Evolutionary conservation across 306 rosid genomes (phyloP).

Genomic region (Pyrus communis): DNA sequence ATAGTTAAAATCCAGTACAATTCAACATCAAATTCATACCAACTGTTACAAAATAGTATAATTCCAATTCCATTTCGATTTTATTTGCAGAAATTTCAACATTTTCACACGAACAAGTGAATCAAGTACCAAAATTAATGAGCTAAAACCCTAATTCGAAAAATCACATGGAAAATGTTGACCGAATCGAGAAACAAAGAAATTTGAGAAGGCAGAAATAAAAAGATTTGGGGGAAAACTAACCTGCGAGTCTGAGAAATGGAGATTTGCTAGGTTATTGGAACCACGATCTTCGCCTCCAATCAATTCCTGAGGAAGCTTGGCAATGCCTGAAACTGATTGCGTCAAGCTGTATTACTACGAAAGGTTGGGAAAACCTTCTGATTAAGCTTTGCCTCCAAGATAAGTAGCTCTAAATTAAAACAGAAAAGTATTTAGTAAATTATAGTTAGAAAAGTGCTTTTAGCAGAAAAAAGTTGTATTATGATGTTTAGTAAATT

Average conservation of each 20-base stretch:
- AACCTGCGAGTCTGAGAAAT: not conserved
- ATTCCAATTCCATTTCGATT: not conserved
- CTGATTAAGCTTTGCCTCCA: not conserved
- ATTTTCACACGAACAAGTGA: not conserved
- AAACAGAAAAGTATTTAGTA: too few relatives aligned
- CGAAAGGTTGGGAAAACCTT: not conserved
- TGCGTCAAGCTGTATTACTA: not conserved
- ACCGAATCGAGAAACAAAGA: not conserved
- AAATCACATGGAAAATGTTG: not conserved
- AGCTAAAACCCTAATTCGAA: not conserved
- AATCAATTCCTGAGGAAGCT: not conserved
- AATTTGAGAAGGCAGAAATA: not conserved
- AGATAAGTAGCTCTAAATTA: too few relatives aligned
- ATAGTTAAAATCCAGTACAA: not conserved
- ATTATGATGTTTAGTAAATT: too few relatives aligned
- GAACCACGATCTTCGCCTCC: not conserved
- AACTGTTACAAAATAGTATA: not conserved
- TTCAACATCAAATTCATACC: not conserved
- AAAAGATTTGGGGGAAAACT: not conserved
- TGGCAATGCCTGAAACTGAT: not conserved
- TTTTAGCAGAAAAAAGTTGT: too few relatives aligned
- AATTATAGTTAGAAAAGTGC: too few relatives aligned
- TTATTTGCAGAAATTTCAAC: not conserved
- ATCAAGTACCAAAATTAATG: not conserved
- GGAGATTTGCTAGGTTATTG: not conserved